Evolutionary conservation across 2,329 filamentous ascomycete genomes (phyloP).

Genomic region (Trichoderma sp.): DNA sequence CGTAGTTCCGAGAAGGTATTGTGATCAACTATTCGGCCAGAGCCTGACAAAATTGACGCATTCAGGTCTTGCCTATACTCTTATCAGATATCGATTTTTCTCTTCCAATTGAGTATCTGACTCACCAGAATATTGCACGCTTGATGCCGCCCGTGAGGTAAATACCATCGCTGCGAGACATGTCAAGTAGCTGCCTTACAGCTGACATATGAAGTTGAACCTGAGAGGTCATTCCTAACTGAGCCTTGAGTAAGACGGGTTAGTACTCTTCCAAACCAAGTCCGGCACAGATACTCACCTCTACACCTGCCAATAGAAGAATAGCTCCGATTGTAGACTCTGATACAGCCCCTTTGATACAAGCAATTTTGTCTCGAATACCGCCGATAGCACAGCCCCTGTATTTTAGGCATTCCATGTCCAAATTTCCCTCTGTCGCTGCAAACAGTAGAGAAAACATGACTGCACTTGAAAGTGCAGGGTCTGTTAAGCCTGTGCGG

Average conservation of each 20-base stretch:
- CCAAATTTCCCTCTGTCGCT: background rate
- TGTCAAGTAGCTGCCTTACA: background rate
- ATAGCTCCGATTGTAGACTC: slow-evolving; percentile 1
- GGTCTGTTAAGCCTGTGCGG: background rate
- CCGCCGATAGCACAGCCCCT: background rate
- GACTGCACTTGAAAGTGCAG: background rate
- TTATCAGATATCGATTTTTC: background rate
- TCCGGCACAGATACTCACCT: background rate
- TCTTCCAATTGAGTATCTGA: background rate
- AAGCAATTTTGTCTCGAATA: background rate
- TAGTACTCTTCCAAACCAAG: background rate
- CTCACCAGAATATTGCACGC: slow-evolving; percentile 5
- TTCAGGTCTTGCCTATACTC: background rate
- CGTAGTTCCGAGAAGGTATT: background rate
- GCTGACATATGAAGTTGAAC: background rate
- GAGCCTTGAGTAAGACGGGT: background rate
- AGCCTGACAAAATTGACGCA: background rate
- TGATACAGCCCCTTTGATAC: background rate
- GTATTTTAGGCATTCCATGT: background rate
- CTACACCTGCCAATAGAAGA: background rate
- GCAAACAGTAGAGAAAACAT: background rate
- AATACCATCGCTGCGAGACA: background rate
- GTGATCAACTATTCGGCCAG: background rate
- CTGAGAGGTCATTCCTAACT: background rate
- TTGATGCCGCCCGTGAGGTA: background rate